Base-by-base conservation (phyloP, 495 filamentous ascomycete genomes). In the Tuber magnatum region DNA sequence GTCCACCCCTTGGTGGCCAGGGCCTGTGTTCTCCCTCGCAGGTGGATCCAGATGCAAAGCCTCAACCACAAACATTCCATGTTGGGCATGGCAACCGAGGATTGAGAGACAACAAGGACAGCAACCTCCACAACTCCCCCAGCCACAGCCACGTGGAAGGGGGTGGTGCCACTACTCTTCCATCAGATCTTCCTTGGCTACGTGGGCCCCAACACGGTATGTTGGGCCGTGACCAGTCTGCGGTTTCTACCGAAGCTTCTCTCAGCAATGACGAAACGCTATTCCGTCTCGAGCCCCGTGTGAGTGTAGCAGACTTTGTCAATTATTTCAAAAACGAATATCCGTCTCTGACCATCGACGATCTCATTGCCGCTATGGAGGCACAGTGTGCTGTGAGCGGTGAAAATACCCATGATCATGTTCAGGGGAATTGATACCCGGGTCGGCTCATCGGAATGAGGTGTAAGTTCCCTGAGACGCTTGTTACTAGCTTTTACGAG, bases 341-440 rank as follows among this genome's bases (percentile, higher is more conserved):
- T 10, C 22, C 8, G 24, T 24, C 48, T n/a, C 48, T n/a, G 24
- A 12, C 48, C 10, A 8, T n/a, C 24, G 48, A 9, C 8, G 3
- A 32, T 18, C 16, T 32, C 3, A 9, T 10, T 0, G 3, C 28
- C 10, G n/a, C 0, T 28, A 32, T 32, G 2, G 56, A 16, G 3
- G 10, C 3, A 5, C 24, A n/a, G 1, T 0, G n/a, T 3, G 0
- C 24, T 0, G 1, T n/a, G 10, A 32, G 12, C 10, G n/a, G 12
- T n/a, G 20, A 3, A 22, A 2, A 24, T 0, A 9, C 2, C 1
- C 9, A 22, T n/a, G 22, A 9, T 8, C 24, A n/a, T 51, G 8
- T 22, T n/a, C 5, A 51, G 48, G 48, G 1, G 22, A n/a, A 51
- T n/a, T n/a, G 22, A n/a, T 12, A 8, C 24, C 2, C 6, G 10